Base-by-base conservation (phyloP, 106 monocot genomes). In the Phalaenopsis aphrodite region DNA sequence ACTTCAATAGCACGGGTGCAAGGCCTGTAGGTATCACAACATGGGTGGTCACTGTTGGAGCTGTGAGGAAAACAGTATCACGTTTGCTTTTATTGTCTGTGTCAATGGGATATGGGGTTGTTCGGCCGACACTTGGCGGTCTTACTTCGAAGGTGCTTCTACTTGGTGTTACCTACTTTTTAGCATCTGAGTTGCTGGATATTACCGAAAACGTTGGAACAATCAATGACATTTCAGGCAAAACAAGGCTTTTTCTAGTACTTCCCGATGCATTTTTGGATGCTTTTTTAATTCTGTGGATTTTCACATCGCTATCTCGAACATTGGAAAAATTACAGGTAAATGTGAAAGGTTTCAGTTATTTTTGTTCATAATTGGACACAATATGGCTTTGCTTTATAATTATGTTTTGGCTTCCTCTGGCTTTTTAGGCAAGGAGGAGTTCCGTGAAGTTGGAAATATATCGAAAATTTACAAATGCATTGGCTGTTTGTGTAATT, bases 61-160 rank as follows among this genome's bases (percentile, higher is more conserved):
- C 94, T 71, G 47, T 91, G 41, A 86, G 94, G 72, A 94, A 92
- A 84, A 94, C 94, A 73, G 78, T 98, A 75, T 98, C 98, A 55
- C 88, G 98, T 30, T 66, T 98, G 76, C 90, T 98, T 48, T 87
- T 98, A 79, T 87, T 98, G 42, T 85, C 88, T 56, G 88, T 98
- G 24, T 89, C 94, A 47, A 98, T 94, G 98, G 98, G 98, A 41
- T 98, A 94, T 88, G 98, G 98, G 76, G 98, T 98, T 78, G 92
- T 98, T 30, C 79, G 92, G 55, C 98, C 98, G 76, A 98, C 98
- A 49, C 86, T 98, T 78, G 98, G 94, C 77, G 98, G 98, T 55
- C 90, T 98, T 69, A 98, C 94, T 30, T 93, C 94, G 64, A 98
- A 98, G 83, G 98, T 98, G 83, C 87, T 98, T 82, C 89, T 98